phyloP scores from a whole-genome alignment of 352 stramenopile species.

The Globisporangium abappressorium region DNA sequence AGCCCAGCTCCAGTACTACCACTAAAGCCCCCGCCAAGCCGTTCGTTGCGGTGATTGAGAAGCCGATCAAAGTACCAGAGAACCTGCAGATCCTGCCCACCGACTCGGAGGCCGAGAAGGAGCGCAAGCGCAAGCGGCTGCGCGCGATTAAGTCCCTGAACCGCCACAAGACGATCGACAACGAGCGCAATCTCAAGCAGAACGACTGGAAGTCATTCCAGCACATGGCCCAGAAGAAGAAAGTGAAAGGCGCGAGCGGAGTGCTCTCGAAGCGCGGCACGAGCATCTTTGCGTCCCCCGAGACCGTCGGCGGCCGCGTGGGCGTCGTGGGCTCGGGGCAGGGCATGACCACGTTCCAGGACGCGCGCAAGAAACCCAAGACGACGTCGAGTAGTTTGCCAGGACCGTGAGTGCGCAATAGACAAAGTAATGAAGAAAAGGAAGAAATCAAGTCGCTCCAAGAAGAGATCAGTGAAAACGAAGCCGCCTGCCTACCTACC shows the following conservation, averaged over 20 bases:
- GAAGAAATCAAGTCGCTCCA: background rate
- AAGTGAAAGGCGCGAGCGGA: constrained; percentile 60
- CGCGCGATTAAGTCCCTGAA: constrained; percentile 87
- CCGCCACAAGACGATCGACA: constrained; percentile 82
- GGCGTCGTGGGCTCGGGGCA: constrained; percentile 87
- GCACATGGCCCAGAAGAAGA: constrained; percentile 74
- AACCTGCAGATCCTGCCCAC: constrained; percentile 81
- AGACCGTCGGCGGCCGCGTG: constrained; percentile 78
- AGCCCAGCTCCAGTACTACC: background rate
- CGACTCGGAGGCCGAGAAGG: constrained; percentile 82
- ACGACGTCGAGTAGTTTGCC: background rate
- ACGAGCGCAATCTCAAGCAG: constrained; percentile 79
- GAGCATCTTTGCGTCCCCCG: constrained; percentile 89
- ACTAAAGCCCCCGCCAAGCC: constrained; percentile 17
- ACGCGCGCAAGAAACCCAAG: constrained; percentile 76
- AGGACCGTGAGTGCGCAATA: background rate
- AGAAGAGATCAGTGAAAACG: background rate
- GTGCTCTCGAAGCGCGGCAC: constrained; percentile 76
- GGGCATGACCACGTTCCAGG: constrained; percentile 81
- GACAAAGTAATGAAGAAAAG: background rate
- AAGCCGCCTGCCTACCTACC: too few species aligned
- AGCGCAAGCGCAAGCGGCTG: constrained; percentile 80
- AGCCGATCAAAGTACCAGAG: constrained; percentile 84
- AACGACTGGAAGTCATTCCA: constrained; percentile 88
- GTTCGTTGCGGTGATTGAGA: constrained; percentile 52